phyloP scores from a whole-genome alignment of 345 rosid species.

The Durio zibethinus region DNA sequence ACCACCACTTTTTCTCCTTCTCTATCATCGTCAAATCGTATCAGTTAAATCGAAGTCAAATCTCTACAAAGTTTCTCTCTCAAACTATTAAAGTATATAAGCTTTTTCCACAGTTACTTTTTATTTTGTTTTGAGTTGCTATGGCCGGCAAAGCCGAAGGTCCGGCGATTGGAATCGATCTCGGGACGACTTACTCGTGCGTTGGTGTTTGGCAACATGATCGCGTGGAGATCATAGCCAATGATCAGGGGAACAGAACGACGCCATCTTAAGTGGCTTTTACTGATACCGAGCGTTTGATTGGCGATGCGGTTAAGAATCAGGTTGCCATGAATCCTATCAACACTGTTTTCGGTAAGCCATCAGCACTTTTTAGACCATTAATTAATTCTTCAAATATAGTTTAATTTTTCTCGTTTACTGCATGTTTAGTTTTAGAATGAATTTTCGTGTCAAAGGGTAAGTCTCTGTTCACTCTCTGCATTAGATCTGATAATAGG shows the following conservation, averaged over 20 bases:
- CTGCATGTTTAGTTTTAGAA: not conserved
- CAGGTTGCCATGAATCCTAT: constrained; percentile 63
- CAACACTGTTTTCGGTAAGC: constrained; percentile 59
- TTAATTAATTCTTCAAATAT: not conserved
- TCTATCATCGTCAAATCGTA: not conserved
- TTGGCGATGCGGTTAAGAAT: constrained; percentile 64
- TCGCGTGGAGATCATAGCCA: constrained; percentile 60
- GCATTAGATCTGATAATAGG: too few relatives aligned
- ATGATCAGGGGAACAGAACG: constrained; percentile 54
- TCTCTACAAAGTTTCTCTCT: not conserved
- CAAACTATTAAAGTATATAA: too few relatives aligned
- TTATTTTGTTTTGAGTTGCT: not conserved
- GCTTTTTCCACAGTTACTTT: not conserved
- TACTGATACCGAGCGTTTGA: constrained; percentile 54
- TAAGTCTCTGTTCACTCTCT: not conserved
- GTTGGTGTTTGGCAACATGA: constrained; percentile 67
- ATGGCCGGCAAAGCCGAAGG: constrained; percentile 65
- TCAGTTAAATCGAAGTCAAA: not conserved
- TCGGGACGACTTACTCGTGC: constrained; percentile 56
- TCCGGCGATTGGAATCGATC: constrained; percentile 63
- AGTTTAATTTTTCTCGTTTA: too few relatives aligned
- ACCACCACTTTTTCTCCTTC: not conserved
- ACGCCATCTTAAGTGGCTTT: constrained; percentile 56
- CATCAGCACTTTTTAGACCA: too few relatives aligned
- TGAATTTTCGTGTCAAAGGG: too few relatives aligned